Evolutionary conservation across 768 basidiomycete genomes (phyloP), one percentile per base, ranked within the genome.

Genomic region (Naganishia vaughanmartiniae): DNA sequence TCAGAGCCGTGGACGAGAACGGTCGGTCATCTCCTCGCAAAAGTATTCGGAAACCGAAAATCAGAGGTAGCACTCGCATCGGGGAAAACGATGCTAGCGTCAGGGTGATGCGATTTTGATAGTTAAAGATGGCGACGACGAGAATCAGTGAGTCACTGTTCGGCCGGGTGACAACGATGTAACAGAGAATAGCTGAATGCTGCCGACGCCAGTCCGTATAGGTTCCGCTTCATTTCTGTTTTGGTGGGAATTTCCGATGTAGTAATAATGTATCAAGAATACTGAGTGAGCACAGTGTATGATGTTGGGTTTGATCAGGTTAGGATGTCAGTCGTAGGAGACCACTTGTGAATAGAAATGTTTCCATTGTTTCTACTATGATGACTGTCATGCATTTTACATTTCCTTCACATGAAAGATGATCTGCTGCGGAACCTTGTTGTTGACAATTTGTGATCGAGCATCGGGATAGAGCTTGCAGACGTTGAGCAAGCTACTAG

Each of bases 81-180:
- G 60, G 60, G 24, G 60, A 36, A 15, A 42, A 42, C 15, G 60
- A 45, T 21, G 39, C 60, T 6, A 63, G 60, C 30, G 60, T 63
- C 4, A 46, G 39, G 39, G 60, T 63, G 15, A 63, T 63, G 36
- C 60, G 60, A 28, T 63, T 63, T 24, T 33, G 45, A 15, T 46
- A 46, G 21, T 21, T n/a, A n/a, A n/a, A n/a, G 19, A 51, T 51
- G 48, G 24, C 21, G 48, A 26, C 17, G 24, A 51, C n/a, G 4
- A 26, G 24, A 51, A 4, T 26, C 21, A 24, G 48, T 51, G n/a
- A 51, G 48, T 51, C 48, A 51, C 48, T 24, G 4, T 51, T 51
- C n/a, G 6, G 3, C 21, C 24, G 24, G 19, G 48, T 51, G 48
- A 51, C n/a, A 51, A n/a, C 17, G 48, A 24, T 26, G n/a, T n/a